Conservation (phyloP, 2,329 filamentous ascomycete species). For the Trichoderma lentiforme region DNA sequence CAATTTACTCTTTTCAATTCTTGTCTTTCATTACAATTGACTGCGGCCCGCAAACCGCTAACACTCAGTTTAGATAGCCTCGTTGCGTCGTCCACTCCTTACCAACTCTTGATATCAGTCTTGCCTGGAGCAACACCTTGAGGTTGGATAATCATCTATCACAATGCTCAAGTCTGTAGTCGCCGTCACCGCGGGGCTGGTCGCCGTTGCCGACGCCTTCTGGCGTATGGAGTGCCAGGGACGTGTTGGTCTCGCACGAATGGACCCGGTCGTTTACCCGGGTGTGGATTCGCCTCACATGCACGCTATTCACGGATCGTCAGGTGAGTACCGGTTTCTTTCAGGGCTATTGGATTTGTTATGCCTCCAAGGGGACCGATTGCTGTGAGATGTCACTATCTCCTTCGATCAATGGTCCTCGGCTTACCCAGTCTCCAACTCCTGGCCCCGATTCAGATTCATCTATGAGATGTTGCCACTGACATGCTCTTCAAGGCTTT, state of each 20-base stretch:
- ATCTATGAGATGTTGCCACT: slow-evolving; percentile 12
- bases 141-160: slow-evolving; percentile 27
- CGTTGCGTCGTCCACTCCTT: slow-evolving; percentile 37
- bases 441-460: neutral
- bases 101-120: slow-evolving; percentile 16
- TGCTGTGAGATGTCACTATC: neutral
- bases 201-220: slow-evolving; percentile 60
- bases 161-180: slow-evolving; percentile 35
- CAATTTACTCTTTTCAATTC: neutral
- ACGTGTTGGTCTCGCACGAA: slow-evolving; percentile 63
- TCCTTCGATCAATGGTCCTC: neutral
- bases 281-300: slow-evolving; percentile 61
- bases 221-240: slow-evolving; percentile 87
- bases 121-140: slow-evolving; percentile 18
- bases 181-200: slow-evolving; percentile 33
- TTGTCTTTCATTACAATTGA: neutral
- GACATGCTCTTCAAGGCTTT: slow-evolving; percentile 54
- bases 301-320: slow-evolving; percentile 73
- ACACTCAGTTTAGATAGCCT: slow-evolving; percentile 31
- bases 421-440: neutral
- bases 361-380: neutral
- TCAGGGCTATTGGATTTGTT: slow-evolving; percentile 22
- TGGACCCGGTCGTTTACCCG: slow-evolving; percentile 72
- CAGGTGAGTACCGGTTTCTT: slow-evolving; percentile 52
- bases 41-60: neutral